A percentile compares a stretch with the other conserved stretches of the same genome.
phyloP scores from a whole-genome alignment of 2,329 filamentous ascomycete species.

The Trichoderma sp. region DNA sequence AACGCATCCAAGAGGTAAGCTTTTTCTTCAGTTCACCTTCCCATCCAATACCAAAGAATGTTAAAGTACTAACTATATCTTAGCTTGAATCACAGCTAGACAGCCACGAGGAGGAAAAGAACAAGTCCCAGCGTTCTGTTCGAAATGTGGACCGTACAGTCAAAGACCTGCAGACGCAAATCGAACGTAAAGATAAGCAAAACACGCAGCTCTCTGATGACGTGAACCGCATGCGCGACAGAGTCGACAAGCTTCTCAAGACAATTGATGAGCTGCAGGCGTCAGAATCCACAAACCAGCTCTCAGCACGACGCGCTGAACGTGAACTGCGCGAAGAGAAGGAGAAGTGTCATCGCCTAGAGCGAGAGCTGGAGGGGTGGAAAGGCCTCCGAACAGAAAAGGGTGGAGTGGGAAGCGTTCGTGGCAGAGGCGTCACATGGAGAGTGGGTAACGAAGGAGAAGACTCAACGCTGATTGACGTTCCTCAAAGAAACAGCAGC shows the following conservation, averaged over 20 bases:
- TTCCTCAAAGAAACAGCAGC: slow-evolving; percentile 69
- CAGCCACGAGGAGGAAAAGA: slow-evolving; percentile 76
- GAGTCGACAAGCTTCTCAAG: slow-evolving; percentile 83
- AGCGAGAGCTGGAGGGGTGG: slow-evolving; percentile 84
- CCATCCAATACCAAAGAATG: slow-evolving; percentile 31
- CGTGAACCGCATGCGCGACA: slow-evolving; percentile 82
- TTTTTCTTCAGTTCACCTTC: background rate
- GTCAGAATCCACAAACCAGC: slow-evolving; percentile 78
- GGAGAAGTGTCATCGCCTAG: slow-evolving; percentile 79
- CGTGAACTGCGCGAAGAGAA: slow-evolving; percentile 86
- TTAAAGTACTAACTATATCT: slow-evolving; percentile 33
- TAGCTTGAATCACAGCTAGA: slow-evolving; percentile 89
- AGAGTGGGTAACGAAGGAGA: slow-evolving; percentile 46
- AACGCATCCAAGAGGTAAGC: slow-evolving; percentile 86
- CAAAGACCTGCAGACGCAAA: slow-evolving; percentile 88
- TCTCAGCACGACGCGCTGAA: slow-evolving; percentile 82
- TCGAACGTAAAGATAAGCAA: slow-evolving; percentile 91
- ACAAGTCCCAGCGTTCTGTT: slow-evolving; percentile 80
- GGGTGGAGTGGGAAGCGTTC: slow-evolving; percentile 47
- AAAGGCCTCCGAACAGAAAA: slow-evolving; percentile 75
- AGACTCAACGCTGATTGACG: slow-evolving; percentile 50
- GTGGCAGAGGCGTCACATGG: slow-evolving; percentile 43
- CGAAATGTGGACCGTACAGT: slow-evolving; percentile 93
- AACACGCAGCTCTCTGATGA: slow-evolving; percentile 82
- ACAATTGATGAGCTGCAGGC: slow-evolving; percentile 94